These are phyloP conservation scores for Lactarius psammicola DNA, from an alignment of 768 basidiomycete genomes.

Conservation along the genomic window DNA sequence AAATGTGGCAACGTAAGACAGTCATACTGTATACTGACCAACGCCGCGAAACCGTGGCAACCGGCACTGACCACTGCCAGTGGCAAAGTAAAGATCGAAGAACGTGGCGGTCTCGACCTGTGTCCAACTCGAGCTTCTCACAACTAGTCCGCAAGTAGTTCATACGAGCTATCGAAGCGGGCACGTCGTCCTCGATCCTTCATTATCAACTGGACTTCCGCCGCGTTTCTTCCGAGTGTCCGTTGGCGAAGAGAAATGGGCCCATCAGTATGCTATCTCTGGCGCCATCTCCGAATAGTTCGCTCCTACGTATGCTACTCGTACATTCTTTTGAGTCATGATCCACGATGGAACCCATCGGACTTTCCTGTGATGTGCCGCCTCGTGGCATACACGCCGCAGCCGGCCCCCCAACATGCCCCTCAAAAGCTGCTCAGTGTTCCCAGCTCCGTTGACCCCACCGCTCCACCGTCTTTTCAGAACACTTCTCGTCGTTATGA, in stretches of 20 bases:
- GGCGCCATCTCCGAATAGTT: conserved; percentile 14
- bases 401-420: conserved; percentile 21
- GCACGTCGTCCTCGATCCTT: background rate
- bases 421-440: conserved; percentile 27
- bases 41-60: background rate
- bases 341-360: conserved; percentile 19
- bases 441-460: conserved; percentile 21
- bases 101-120: background rate
- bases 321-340: conserved; percentile 1
- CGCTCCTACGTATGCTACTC: conserved; percentile 8
- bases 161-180: conserved; percentile 4
- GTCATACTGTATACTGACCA: background rate
- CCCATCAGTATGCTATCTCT: conserved; percentile 1
- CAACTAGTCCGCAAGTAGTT: conserved; percentile 17
- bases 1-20: too few relatives aligned
- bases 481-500: conserved; percentile 22
- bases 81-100: background rate
- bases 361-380: conserved; percentile 7
- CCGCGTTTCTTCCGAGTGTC: conserved; percentile 9
- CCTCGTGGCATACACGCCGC: conserved; percentile 29
- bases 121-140: background rate
- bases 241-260: background rate
- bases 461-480: conserved; percentile 18
- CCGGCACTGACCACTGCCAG: background rate
- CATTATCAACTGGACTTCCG: conserved; percentile 11